A percentile compares a stretch with the other conserved stretches of the same genome.
Conservation (phyloP, 768 basidiomycete genomes). For the Pisolithus marmoratus region DNA sequence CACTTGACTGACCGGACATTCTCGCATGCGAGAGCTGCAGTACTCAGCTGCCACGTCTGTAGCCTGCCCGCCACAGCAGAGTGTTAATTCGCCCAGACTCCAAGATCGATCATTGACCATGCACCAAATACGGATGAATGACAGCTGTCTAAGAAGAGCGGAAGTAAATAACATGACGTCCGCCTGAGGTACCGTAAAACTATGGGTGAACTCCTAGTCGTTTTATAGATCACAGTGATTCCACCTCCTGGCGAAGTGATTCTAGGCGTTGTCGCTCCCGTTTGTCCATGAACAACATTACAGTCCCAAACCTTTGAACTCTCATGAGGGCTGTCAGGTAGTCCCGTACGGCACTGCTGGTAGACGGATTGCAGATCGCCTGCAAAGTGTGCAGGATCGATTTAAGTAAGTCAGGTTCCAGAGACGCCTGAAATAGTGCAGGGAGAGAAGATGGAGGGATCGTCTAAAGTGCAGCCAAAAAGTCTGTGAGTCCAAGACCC, state of each 20-base stretch:
- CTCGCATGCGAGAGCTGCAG: too few relatives aligned
- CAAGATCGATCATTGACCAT: too few relatives aligned
- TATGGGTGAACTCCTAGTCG: neutral
- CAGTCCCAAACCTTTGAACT: constrained; percentile 58
- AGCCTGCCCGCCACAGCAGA: too few relatives aligned
- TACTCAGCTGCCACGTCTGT: too few relatives aligned
- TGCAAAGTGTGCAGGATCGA: constrained; percentile 52
- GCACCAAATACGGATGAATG: too few relatives aligned
- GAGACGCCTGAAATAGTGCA: constrained; percentile 58
- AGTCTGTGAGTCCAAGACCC: neutral
- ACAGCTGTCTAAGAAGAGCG: too few relatives aligned
- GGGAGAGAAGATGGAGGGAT: constrained; percentile 54
- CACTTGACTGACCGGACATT: too few relatives aligned
- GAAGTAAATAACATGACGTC: too few relatives aligned
- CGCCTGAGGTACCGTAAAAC: too few relatives aligned
- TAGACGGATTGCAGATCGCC: constrained; percentile 17
- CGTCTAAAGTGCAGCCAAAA: constrained; percentile 31
- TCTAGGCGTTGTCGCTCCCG: constrained; percentile 46
- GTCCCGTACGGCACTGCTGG: constrained; percentile 26
- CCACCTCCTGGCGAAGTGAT: constrained; percentile 37
- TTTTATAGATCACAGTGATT: neutral
- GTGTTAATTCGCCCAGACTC: too few relatives aligned
- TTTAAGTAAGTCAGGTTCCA: constrained; percentile 59
- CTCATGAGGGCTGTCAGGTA: constrained; percentile 50
- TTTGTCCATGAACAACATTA: constrained; percentile 56